A percentile compares a stretch with the other conserved stretches of the same genome.
Evolutionary conservation across 108 stramenopile genomes (phyloP).

Genomic region (Cyclotella baltica): DNA sequence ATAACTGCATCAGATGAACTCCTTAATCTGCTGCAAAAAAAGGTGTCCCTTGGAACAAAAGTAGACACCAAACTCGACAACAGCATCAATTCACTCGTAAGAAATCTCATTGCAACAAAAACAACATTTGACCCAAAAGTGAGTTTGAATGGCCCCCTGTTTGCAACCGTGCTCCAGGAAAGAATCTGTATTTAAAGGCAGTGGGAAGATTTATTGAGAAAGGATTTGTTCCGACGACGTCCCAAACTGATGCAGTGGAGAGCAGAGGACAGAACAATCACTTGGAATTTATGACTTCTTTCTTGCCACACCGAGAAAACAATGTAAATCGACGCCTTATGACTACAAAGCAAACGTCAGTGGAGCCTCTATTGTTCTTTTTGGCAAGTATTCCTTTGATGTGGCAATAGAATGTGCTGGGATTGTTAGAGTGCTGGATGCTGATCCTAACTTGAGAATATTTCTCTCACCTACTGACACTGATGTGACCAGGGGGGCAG

Average conservation of each 20-base stretch:
- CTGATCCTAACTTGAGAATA: conserved; percentile 40
- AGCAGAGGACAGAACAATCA: conserved; percentile 6
- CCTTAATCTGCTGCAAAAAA: conserved; percentile 14
- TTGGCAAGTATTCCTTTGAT: conserved; percentile 25
- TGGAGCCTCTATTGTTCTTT: conserved; percentile 39
- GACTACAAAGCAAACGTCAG: conserved; percentile 49
- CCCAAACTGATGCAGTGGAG: background rate
- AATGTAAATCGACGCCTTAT: conserved; percentile 31
- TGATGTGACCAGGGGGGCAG: conserved; percentile 36
- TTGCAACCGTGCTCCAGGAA: conserved; percentile 38
- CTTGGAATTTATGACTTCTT: conserved; percentile 22
- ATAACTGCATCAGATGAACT: conserved; percentile 20
- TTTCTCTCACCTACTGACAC: conserved; percentile 47
- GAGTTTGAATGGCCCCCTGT: conserved; percentile 41
- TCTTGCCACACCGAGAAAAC: conserved; percentile 4
- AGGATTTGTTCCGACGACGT: conserved; percentile 11
- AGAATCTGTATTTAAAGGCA: conserved; percentile 43
- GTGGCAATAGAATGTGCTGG: conserved; percentile 40
- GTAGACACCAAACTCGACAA: conserved; percentile 3
- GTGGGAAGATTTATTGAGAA: conserved; percentile 21
- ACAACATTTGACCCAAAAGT: conserved; percentile 29
- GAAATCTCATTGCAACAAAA: conserved; percentile 33
- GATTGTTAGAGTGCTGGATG: conserved; percentile 41
- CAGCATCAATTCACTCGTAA: conserved; percentile 35
- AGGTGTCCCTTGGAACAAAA: background rate